Evolutionary conservation across 306 rosid species (phyloP), one percentile per base, ranked within the genome.

Genomic region (Gastrolobium bilobum): DNA sequence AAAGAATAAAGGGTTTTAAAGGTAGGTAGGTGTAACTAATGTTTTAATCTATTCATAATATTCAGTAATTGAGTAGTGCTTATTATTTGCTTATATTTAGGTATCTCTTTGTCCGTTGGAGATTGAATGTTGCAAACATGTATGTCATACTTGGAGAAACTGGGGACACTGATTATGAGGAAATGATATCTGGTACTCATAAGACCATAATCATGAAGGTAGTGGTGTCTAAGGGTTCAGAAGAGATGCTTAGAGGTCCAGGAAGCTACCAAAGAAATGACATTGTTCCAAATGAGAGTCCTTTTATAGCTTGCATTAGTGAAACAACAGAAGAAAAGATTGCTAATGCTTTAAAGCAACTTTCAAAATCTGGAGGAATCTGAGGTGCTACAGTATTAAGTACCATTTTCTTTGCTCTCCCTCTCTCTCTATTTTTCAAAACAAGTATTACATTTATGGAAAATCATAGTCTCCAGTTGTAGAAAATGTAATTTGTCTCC

Each of bases 41-140:
- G 26, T 20, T 20, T 20, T 0, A 20, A 20, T 20, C 26, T 20
- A 1, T 20, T 20, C 26, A 20, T 20, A 20, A 38, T 57, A 78
- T 37, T 42, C 3, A 10, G 1, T 30, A 65, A 7, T 61, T 59
- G 52, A 81, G 37, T 68, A 20, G 26, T 20, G 3, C 62, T 44
- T 44, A 13, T 20, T 13, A 37, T 26, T 37, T 57, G 29, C n/a
- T 73, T 20, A 20, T 20, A 20, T 20, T 54, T n/a, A 93, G 98
- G 90, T 93, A 93, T 75, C 87, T 93, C 31, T 93, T 93, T 66
- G 98, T 93, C 33, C 93, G 98, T 5, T 93, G 98, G 98, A 86
- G 92, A 78, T 54, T 91, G 70, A 91, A 87, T 35, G 89, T 93
- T n/a, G 89, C 93, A 29, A 93, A 90, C 86, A 93, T 93, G 98